These are phyloP conservation scores for Hibiscus syriacus DNA, from an alignment of 345 rosid genomes.

Conservation along the genomic window DNA sequence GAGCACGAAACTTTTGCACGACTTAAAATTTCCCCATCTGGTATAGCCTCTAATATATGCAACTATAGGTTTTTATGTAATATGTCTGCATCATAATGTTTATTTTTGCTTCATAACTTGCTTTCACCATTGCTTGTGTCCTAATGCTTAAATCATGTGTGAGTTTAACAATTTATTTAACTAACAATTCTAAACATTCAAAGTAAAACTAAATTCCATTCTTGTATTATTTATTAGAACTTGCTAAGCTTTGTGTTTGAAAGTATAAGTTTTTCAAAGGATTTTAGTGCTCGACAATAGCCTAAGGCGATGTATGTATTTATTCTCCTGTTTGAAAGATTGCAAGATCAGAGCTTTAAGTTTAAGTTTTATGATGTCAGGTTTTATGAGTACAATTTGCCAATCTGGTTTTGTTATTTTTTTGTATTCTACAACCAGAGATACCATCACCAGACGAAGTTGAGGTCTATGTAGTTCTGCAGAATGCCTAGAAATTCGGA, in stretches of 20 bases:
- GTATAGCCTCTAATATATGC: conserved; percentile 20
- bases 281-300: not conserved
- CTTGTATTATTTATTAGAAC: not conserved
- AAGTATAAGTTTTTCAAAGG: not conserved
- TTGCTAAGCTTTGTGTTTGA: not conserved
- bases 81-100: not conserved
- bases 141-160: not conserved
- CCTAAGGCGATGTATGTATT: not conserved
- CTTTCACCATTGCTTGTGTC: not conserved
- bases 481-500: conserved; percentile 92
- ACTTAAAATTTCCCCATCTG: conserved; percentile 63
- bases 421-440: conserved; percentile 33
- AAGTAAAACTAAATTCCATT: not conserved
- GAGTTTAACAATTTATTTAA: not conserved
- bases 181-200: not conserved
- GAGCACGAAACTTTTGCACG: conserved; percentile 94
- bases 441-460: conserved; percentile 79
- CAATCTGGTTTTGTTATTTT: not conserved
- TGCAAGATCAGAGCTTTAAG: too few relatives aligned
- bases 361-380: too few relatives aligned
- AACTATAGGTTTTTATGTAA: not conserved
- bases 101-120: not conserved
- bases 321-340: not conserved
- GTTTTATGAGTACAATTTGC: not conserved
- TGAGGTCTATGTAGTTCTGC: conserved; percentile 69